Evolutionary conservation across 176 grass and related monocot species (phyloP).

Genomic region (Oryza glaberrima): DNA sequence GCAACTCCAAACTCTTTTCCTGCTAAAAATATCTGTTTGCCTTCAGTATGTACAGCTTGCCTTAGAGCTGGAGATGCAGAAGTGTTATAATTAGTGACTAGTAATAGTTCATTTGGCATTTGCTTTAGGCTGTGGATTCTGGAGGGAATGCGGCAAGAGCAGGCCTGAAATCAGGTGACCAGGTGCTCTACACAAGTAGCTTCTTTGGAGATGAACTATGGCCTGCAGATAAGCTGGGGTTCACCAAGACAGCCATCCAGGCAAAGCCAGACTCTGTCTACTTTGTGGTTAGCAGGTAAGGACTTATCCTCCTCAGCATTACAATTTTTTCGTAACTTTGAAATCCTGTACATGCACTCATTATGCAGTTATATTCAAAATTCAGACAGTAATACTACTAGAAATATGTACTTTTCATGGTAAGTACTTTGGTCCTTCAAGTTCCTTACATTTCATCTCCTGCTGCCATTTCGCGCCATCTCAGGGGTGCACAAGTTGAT

Average conservation of each 20-base stretch:
- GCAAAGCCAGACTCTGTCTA: conserved; percentile 96
- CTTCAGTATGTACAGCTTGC: not conserved
- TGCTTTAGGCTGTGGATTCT: conserved; percentile 70
- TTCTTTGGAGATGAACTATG: conserved; percentile 96
- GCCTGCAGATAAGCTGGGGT: conserved; percentile 98
- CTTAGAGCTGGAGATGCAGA: conserved; percentile 17
- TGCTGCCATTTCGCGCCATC: conserved; percentile 21
- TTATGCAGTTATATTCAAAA: not conserved
- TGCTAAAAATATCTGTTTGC: too few relatives aligned
- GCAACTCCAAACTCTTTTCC: too few relatives aligned
- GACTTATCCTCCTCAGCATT: not conserved
- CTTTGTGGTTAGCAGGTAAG: conserved; percentile 87
- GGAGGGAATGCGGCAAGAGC: conserved; percentile 89
- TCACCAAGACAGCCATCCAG: conserved; percentile 97
- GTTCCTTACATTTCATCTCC: not conserved
- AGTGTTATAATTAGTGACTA: not conserved
- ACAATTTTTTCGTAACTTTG: not conserved
- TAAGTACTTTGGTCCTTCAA: not conserved
- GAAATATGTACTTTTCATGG: conserved; percentile 9
- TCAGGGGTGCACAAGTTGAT: conserved; percentile 74
- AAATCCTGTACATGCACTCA: not conserved
- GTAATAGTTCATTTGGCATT: conserved; percentile 25
- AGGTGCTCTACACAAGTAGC: conserved; percentile 94
- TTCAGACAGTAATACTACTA: conserved; percentile 1
- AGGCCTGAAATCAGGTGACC: conserved; percentile 77